Evolutionary conservation across 495 filamentous ascomycete species (phyloP), one percentile per base, ranked within the genome.

Genomic region (Neurospora sp.): DNA sequence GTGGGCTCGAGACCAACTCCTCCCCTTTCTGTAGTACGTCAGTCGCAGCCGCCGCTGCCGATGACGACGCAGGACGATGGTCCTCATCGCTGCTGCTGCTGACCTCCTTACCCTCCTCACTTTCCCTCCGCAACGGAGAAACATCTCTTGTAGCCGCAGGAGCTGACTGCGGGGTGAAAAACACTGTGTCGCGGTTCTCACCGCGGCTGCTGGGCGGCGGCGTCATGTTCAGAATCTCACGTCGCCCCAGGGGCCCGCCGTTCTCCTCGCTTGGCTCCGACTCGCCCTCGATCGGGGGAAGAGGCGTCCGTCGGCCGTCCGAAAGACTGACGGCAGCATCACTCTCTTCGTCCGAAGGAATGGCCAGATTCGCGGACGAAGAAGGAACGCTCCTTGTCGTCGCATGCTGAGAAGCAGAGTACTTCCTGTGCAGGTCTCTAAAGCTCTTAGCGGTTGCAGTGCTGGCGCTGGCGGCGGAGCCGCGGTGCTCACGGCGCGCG

Each of bases 401-500:
- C 34, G 79, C 77, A 39, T 80, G 75, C 54, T 85, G 82, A 17
- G 85, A 82, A 11, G 83, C 82, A 9, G 85, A 87, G 75, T 84
- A 85, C 73, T 85, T 86, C 38, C 84, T 80, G 74, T 88, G 85
- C 39, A 88, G 77, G 11, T 88, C 86, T 39, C 85, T 80, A 73
- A 89, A 88, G 72, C 86, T 88, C 66, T 83, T 79, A 19, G 86
- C 87, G 3, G 87, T 89, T 37, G 87, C 85, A 2, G 86, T 88
- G 77, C 85, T 88, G 8, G 84, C 84, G 71, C 87, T 89, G 48
- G 87, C 84, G 39, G 83, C 84, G 0, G 87, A 88, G 17, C 77
- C 85, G n/a, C 86, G 85, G 40, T 87, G 84, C 39, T 83, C 79
- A 17, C 81, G 79, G 69, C 72, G 77, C 6, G 72, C 72, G 34